phyloP scores from a whole-genome alignment of 768 basidiomycete genomes.

The Russula lepida region DNA sequence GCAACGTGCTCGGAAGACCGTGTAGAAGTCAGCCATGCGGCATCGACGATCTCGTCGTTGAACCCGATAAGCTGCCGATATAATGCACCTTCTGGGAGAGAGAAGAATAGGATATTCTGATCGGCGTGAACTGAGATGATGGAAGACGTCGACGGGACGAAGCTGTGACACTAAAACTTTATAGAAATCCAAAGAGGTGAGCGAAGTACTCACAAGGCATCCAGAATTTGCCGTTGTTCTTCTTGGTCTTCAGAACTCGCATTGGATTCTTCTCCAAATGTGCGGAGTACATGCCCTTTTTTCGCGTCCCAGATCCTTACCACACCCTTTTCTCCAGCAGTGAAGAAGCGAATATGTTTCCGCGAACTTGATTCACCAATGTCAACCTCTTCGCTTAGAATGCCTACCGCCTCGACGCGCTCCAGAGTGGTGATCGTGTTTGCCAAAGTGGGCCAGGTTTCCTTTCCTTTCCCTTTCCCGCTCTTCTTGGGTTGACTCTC shows the following conservation, averaged over 20 bases:
- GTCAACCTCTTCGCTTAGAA: constrained; percentile 47
- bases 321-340: constrained; percentile 84
- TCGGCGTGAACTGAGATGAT: constrained; percentile 87
- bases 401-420: constrained; percentile 78
- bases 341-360: constrained; percentile 59
- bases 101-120: constrained; percentile 93
- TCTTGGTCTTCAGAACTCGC: constrained; percentile 49
- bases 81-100: constrained; percentile 53
- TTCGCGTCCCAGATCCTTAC: constrained; percentile 80
- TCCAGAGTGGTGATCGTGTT: constrained; percentile 81
- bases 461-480: constrained; percentile 42
- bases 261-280: constrained; percentile 44
- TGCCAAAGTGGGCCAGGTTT: constrained; percentile 47
- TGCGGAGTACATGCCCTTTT: constrained; percentile 53
- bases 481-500: constrained; percentile 28
- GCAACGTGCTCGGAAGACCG: constrained; percentile 58
- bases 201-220: constrained; percentile 57
- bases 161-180: constrained; percentile 37
- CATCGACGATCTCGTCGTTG: constrained; percentile 97
- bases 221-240: constrained; percentile 76
- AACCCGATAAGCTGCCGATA: constrained; percentile 86
- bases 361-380: constrained; percentile 37
- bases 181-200: neutral
- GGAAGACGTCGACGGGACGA: constrained; percentile 52
- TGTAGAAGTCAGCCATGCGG: constrained; percentile 58